A percentile compares a stretch with the other conserved stretches of the same genome.
phyloP scores from a whole-genome alignment of 352 stramenopile species.

The Phytopythium helicoides region DNA sequence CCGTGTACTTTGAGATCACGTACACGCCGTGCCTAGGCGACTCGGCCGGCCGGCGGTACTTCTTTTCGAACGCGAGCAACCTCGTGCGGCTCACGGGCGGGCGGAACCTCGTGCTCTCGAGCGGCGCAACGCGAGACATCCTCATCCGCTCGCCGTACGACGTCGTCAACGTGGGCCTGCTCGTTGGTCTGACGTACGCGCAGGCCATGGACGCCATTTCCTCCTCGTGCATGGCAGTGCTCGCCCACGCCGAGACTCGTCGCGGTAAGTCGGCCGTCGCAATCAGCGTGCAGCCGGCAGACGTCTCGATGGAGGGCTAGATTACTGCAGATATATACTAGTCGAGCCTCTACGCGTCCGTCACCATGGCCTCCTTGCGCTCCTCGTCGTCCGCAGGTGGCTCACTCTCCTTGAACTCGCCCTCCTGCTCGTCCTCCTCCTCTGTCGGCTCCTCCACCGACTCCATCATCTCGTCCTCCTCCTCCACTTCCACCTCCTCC shows the following conservation, averaged over 20 bases:
- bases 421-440: constrained; percentile 17
- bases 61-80: constrained; percentile 84
- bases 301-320: constrained; percentile 50
- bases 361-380: constrained; percentile 21
- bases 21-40: constrained; percentile 77
- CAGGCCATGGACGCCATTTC: constrained; percentile 68
- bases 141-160: constrained; percentile 81
- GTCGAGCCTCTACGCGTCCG: too few relatives aligned
- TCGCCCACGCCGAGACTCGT: constrained; percentile 60
- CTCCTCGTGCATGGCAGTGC: constrained; percentile 45
- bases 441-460: constrained; percentile 33
- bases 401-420: constrained; percentile 10
- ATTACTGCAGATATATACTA: not conserved
- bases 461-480: constrained; percentile 39
- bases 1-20: constrained; percentile 77
- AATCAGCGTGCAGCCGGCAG: constrained; percentile 23
- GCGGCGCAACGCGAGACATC: constrained; percentile 67
- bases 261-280: constrained; percentile 44
- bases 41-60: constrained; percentile 74
- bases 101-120: constrained; percentile 70
- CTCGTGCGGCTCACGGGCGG: constrained; percentile 70
- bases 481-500: constrained; percentile 28
- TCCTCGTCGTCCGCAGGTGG: not conserved
- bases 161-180: constrained; percentile 72
- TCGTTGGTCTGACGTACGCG: constrained; percentile 68